Evolutionary conservation across 2,329 filamentous ascomycete genomes (phyloP), one percentile per base, ranked within the genome.

Genomic region (Fusarium luffae): DNA sequence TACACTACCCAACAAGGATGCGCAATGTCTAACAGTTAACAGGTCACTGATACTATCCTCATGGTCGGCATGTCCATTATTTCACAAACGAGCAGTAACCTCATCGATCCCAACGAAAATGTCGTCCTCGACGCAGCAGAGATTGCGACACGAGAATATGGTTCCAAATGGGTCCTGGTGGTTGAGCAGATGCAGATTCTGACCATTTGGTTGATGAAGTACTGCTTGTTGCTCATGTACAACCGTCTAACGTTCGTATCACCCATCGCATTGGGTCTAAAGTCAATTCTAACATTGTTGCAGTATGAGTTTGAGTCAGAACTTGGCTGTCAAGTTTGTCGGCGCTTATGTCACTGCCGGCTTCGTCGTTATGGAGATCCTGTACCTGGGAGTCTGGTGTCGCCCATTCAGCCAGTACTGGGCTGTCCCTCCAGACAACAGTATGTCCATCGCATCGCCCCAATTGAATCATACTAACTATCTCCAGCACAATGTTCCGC

Each of bases 141-240:
- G 37, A 81, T 84, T 48, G 71, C 67, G 5, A 78, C 81, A 32
- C 80, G 86, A 50, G 75, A 80, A 1, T 79, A 76, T 40, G 89
- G 88, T 13, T 89, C 86, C 47, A 90, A 90, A 81, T 85, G 88
- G 80, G 88, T 90, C 1, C 80, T 90, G 40, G 84, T 89, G 11
- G 85, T 87, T 4, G 88, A 91, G 69, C 82, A 90, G 77, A 84
- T 85, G 72, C 90, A 92, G 79, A 80, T 90, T 19, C 80, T 88
- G 54, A 84, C 85, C 12, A 85, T 86, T 30, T 89, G 86, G 84
- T 77, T 80, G 0, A 81, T 88, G 68, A 90, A 90, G 74, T 77
- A 80, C 11, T 89, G 87, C 70, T 79, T 90, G 66, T 74, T 90
- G 34, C 77, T 88, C 65, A 83, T 89, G 81, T 89, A 88, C 69